Evolutionary conservation across 2,329 filamentous ascomycete species (phyloP), one percentile per base, ranked within the genome.

Genomic region (Penicillium sclerotigenum): DNA sequence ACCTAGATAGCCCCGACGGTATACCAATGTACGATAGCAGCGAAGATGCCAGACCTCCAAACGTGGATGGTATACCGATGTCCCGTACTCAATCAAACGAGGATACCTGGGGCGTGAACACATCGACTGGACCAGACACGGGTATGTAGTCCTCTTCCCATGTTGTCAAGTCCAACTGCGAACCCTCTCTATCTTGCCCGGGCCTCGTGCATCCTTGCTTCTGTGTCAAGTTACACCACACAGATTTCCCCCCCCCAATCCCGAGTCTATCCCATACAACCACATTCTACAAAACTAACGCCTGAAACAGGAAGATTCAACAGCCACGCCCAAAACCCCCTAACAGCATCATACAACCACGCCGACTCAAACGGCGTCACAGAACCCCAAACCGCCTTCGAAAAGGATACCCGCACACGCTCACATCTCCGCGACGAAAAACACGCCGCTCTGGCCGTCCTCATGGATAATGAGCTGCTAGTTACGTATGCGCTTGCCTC

Each of bases 401-500:
- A 54, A 29, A 31, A 40, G 29, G 45, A 54, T 14, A 37, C 49
- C 7, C 47, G 52, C 11, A 47, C 49, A 16, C 65, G 60, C 54
- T 67, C 57, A 20, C 64, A 53, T 11, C 59, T 64, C 20, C 68
- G 71, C 33, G 73, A 75, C 46, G 70, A 71, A 38, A 66, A 72
- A 31, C 70, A 75, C 38, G 71, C 71, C 4, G 70, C 73, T 2
- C 65, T 76, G 14, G 69, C 66, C n/a, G 68, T 77, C 9, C 57
- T 77, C 6, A 65, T 66, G 42, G 71, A 77, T 53, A 62, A 65
- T n/a, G 74, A 77, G 53, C 49, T 78, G 4, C 60, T 78, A 2
- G 71, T 74, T 9, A 68, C 73, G 4, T 75, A 78, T 56, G 74
- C 75, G 0, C 52, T 76, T 8, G 71, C 69, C 16, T 72, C 70